These are phyloP conservation scores for Yamadazyma siamensis DNA, from an alignment of 1,139 yeast genomes.

Conservation along the genomic window DNA sequence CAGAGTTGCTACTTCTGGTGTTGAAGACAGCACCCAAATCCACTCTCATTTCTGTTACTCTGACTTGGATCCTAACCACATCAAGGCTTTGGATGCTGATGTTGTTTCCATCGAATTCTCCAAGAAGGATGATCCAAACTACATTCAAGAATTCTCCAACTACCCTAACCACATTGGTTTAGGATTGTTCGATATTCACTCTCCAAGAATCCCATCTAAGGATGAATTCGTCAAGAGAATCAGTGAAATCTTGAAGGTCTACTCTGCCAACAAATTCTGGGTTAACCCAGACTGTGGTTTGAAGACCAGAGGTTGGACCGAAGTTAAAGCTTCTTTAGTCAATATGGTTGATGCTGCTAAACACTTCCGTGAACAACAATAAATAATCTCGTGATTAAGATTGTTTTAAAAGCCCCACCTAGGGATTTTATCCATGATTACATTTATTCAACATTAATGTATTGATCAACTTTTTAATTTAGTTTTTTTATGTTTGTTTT, in stretches of 20 bases:
- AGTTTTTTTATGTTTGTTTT: constrained; percentile 18
- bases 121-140: constrained; percentile 98
- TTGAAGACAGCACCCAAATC: constrained; percentile 89
- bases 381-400: constrained; percentile 3
- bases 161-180: constrained; percentile 99
- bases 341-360: constrained; percentile 99
- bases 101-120: constrained; percentile 99
- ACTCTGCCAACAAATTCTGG: constrained; percentile 98
- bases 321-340: constrained; percentile 79
- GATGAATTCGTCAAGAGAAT: constrained; percentile 94
- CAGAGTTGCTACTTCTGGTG: constrained; percentile 99
- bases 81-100: constrained; percentile 99
- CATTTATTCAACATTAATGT: constrained; percentile 72
- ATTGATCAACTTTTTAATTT: constrained; percentile 22
- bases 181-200: constrained; percentile 98
- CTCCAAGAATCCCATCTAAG: constrained; percentile 98
- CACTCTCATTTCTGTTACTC: constrained; percentile 99
- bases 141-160: constrained; percentile 94
- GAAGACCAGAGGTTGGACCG: constrained; percentile 96
- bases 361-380: constrained; percentile 71
- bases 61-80: constrained; percentile 98
- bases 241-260: constrained; percentile 89
- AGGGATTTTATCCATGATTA: constrained; percentile 33
- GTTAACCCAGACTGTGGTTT: constrained; percentile 99
- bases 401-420: constrained; percentile 16